Conservation (phyloP, 1,284 basidiomycete genomes). For the Quambalaria eucalypti region DNA sequence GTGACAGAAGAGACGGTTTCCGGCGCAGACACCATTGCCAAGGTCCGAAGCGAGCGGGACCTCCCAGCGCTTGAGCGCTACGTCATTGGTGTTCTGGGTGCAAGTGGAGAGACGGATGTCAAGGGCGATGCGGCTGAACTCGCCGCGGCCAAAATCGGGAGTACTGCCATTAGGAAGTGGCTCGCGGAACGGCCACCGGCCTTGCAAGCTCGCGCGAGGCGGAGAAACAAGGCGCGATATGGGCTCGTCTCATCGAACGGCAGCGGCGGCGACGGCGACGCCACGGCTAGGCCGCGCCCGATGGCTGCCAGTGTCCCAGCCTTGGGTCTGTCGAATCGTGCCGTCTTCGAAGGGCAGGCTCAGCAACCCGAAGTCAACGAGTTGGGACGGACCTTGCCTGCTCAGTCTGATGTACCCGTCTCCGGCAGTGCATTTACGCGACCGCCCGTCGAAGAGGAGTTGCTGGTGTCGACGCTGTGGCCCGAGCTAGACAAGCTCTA, state of each 20-base stretch:
- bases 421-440: slow-evolving; percentile 6
- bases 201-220: neutral
- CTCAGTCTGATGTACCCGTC: neutral
- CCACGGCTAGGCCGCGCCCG: slow-evolving; percentile 9
- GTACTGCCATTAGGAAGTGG: slow-evolving; percentile 41
- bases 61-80: slow-evolving; percentile 21
- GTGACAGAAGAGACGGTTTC: slow-evolving; percentile 41
- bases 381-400: slow-evolving; percentile 4
- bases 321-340: slow-evolving; percentile 40
- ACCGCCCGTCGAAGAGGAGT: slow-evolving; percentile 55
- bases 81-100: slow-evolving; percentile 36
- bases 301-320: slow-evolving; percentile 39
- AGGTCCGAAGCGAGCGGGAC: slow-evolving; percentile 21
- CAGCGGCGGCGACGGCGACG: neutral
- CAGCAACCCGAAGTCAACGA: neutral
- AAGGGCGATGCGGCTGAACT: slow-evolving; percentile 24
- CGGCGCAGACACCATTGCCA: slow-evolving; percentile 32
- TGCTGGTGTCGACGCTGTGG: slow-evolving; percentile 82
- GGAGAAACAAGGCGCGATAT: neutral
- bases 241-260: too few relatives aligned
- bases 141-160: slow-evolving; percentile 39
- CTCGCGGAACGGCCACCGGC: slow-evolving; percentile 7
- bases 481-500: slow-evolving; percentile 93
- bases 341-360: slow-evolving; percentile 17
- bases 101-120: slow-evolving; percentile 28